These are phyloP conservation scores for Amaranthus hypochondriacus DNA, from an alignment of 148 eudicot species.

Conservation along the genomic window DNA sequence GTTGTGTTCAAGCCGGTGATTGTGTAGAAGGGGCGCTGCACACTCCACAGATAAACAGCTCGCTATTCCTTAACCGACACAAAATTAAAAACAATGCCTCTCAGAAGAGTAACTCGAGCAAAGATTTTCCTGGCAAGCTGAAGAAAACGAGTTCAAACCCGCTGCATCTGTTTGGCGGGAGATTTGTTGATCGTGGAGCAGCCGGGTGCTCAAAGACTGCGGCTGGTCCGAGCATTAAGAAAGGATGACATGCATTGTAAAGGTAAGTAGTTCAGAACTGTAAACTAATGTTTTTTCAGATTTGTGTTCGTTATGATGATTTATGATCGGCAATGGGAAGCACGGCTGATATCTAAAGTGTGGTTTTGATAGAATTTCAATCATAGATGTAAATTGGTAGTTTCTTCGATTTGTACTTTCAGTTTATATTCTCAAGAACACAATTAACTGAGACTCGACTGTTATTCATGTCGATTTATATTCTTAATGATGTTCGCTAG, in stretches of 20 bases:
- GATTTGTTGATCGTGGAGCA: slow-evolving; percentile 42
- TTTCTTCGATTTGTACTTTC: slow-evolving; percentile 2
- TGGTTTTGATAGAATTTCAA: slow-evolving; percentile 10
- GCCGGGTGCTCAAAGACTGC: slow-evolving; percentile 54
- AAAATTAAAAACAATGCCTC: slow-evolving; percentile 50
- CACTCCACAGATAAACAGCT: slow-evolving; percentile 47
- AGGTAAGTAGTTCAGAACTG: neutral
- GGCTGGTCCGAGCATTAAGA: slow-evolving; percentile 43
- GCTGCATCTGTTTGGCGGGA: slow-evolving; percentile 45
- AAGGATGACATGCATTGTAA: slow-evolving; percentile 1
- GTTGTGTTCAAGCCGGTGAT: slow-evolving; percentile 76
- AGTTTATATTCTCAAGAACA: slow-evolving; percentile 1
- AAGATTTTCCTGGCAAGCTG: slow-evolving; percentile 62
- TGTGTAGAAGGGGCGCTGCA: slow-evolving; percentile 83
- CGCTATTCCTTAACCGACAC: slow-evolving; percentile 52
- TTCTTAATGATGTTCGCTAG: neutral
- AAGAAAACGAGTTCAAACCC: slow-evolving; percentile 48
- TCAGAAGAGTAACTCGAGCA: slow-evolving; percentile 41
- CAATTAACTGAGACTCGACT: neutral
- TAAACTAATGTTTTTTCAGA: neutral
- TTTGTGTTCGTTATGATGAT: neutral
- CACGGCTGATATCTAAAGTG: neutral
- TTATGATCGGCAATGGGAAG: slow-evolving; percentile 1
- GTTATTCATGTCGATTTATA: slow-evolving; percentile 10
- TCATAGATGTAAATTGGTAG: slow-evolving; percentile 25